Percentiles rank a stretch among this genome's conserved stretches.
Conservation (phyloP, 108 stramenopile genomes). For the Aureococcus anophagefferens region DNA sequence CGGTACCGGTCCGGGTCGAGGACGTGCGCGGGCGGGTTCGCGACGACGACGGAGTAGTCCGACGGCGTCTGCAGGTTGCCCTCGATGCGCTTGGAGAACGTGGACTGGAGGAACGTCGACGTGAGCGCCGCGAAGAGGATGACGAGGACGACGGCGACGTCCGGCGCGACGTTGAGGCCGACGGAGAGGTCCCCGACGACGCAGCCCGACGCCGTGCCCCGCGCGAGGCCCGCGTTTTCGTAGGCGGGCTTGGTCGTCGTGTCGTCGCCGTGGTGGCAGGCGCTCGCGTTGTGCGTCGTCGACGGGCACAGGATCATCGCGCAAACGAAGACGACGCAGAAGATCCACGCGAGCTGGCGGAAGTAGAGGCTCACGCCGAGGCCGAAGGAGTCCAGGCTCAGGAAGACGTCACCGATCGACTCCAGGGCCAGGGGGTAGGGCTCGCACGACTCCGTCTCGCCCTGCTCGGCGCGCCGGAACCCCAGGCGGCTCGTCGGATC, state of each 20-base stretch:
- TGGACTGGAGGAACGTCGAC: neutral
- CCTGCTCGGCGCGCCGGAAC: conserved; percentile 21
- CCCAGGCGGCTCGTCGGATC: conserved; percentile 13
- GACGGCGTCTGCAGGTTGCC: conserved; percentile 34
- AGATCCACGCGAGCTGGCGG: conserved; percentile 26
- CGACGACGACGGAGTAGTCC: conserved; percentile 23
- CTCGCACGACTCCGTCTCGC: conserved; percentile 1
- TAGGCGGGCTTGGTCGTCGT: no score
- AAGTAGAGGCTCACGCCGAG: conserved; percentile 40
- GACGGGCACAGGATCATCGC: conserved; percentile 20
- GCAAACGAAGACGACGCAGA: conserved; percentile 17
- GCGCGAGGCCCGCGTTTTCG: neutral
- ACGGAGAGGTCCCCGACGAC: neutral
- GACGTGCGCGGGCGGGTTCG: conserved; percentile 11
- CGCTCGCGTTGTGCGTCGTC: conserved; percentile 10
- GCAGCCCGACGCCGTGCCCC: neutral
- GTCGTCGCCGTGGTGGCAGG: neutral
- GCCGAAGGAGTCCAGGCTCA: conserved; percentile 40
- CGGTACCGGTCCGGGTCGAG: conserved; percentile 28
- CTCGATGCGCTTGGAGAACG: conserved; percentile 23
- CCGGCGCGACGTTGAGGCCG: conserved; percentile 7
- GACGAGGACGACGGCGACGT: conserved; percentile 19
- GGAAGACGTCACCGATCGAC: no score
- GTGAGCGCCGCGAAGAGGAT: conserved; percentile 9
- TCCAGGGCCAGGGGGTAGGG: conserved; percentile 1